Evolutionary conservation across 1,139 yeast genomes (phyloP), one percentile per base, ranked within the genome.

Genomic region (Diutina neorugosa): DNA sequence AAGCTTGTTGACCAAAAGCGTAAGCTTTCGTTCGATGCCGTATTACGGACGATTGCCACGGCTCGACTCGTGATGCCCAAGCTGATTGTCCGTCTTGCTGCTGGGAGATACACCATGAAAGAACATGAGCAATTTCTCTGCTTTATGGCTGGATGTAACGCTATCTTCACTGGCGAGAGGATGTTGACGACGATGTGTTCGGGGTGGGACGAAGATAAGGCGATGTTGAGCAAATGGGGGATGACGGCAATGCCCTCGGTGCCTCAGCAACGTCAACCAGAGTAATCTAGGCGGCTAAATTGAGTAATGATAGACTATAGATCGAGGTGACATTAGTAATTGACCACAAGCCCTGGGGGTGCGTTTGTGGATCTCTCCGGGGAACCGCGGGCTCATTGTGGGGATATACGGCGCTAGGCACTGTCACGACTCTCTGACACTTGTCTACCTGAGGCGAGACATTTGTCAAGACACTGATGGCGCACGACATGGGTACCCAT

Each of bases 171-270:
- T 0, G 94, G 94, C 21, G 85, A 86, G 65, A 81, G 78, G 60
- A 86, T 86, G 93, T 69, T 86, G 57, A 86, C 94, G 2, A 86
- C 94, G 3, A 81, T 83, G 83, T 86, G 94, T 64, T 83, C 81
- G 58, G 91, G 90, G 3, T 86, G 93, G 93, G 89, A 85, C 52
- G 93, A 85, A 63, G 94, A 86, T 63, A 83, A 76, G 58, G 74
- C 67, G 9, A 80, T 86, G 88, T 69, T 86, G 44, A 65, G 66
- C 2, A 78, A 76, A 60, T 86, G 93, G 93, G 94, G 94, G 0
- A 65, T 84, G 60, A 70, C 66, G 57, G 89, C 90, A 4, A 44
- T 44, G 48, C 34, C 23, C 2, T 16, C 48, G 11, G 25, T 7
- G 9, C 37, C 37, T 11, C 37, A 31, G 34, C 34, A 31, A 23